phyloP scores from a whole-genome alignment of 1,284 basidiomycete genomes.

The Leccinum insolens region DNA sequence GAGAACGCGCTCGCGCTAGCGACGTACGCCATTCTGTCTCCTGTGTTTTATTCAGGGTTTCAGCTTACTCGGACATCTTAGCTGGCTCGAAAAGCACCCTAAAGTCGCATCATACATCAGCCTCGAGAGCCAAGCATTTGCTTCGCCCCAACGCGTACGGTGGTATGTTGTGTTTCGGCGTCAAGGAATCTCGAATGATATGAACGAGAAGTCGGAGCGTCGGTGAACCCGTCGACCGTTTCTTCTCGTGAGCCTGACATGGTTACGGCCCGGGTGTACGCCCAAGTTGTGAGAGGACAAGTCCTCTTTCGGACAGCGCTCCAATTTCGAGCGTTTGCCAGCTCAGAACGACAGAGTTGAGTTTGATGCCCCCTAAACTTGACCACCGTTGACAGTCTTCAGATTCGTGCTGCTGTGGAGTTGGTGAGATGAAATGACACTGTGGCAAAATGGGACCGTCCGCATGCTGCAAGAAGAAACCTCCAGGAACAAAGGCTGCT shows the following conservation, averaged over 20 bases:
- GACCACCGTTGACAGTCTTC: constrained; percentile 4
- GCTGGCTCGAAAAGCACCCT: constrained; percentile 72
- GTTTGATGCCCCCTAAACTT: constrained; percentile 10
- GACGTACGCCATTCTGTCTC: constrained; percentile 39
- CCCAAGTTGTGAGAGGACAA: not conserved
- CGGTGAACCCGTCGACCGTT: not conserved
- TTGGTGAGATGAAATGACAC: too few relatives aligned
- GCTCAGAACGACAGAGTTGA: not conserved
- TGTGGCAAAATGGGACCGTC: not conserved
- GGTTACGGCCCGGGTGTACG: constrained; percentile 5
- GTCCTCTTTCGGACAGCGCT: not conserved
- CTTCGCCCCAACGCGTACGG: constrained; percentile 67
- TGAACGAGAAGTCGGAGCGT: not conserved
- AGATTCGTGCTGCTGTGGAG: not conserved
- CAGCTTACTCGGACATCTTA: constrained; percentile 9
- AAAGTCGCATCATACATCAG: constrained; percentile 80
- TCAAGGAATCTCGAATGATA: constrained; percentile 48
- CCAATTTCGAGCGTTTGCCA: not conserved
- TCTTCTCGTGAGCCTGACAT: not conserved
- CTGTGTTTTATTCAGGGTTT: not conserved
- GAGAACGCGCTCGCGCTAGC: constrained; percentile 79
- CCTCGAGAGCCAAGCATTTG: constrained; percentile 59
- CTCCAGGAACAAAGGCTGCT: not conserved
- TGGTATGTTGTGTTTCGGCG: constrained; percentile 82
- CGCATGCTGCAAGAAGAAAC: not conserved